Base-by-base conservation (phyloP, 441 rosid species). In the Corymbia calophylla region DNA sequence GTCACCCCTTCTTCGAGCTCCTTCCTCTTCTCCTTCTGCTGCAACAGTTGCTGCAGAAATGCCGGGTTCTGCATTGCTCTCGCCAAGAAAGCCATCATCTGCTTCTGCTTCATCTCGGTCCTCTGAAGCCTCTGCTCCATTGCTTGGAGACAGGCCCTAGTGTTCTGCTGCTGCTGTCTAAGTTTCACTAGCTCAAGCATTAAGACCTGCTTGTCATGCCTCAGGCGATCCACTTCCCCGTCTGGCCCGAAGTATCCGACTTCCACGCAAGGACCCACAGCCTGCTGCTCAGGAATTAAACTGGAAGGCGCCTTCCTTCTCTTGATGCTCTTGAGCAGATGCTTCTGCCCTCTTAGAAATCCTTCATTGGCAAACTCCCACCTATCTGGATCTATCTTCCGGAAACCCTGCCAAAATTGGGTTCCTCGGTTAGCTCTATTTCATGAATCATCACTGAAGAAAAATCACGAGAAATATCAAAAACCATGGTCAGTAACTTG, bases 331-430 rank as follows among this genome's bases (percentile, higher is more conserved):
- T 90, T 97, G 39, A 98, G 91, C 11, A 96, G 95, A 73, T 93
- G 96, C 92, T 92, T 97, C 49, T 95, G 97, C 3, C 97, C 98
- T 89, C 93, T 94, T 18, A 95, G 89, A 92, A 98, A 97, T 29
- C 95, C 96, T 89, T 98, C 99, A 91, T 95, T 96, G 19, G 98
- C 95, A 91, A 97, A 98, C 85, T 96, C 98, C 98, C 99, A 97
- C 90, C 92, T 93, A 55, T 97, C 99, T 54, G 98, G 93, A 91
- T 98, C 98, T 23, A 95, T 93, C 93, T 98, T 98, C 89, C 97
- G 94, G 90, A 98, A 98, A 7, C 99, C 98, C 99, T 97, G 93
- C 87, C 89, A n/a, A 90, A 91, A 80, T 87, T 91, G 91, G 91
- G 89, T 48, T 86, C 81, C 56, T 48, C 68, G 8, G 51, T 77